A percentile compares a stretch with the other conserved stretches of the same genome.
phyloP scores from a whole-genome alignment of 2,329 filamentous ascomycete genomes.

The Pseudogymnoascus sp. region DNA sequence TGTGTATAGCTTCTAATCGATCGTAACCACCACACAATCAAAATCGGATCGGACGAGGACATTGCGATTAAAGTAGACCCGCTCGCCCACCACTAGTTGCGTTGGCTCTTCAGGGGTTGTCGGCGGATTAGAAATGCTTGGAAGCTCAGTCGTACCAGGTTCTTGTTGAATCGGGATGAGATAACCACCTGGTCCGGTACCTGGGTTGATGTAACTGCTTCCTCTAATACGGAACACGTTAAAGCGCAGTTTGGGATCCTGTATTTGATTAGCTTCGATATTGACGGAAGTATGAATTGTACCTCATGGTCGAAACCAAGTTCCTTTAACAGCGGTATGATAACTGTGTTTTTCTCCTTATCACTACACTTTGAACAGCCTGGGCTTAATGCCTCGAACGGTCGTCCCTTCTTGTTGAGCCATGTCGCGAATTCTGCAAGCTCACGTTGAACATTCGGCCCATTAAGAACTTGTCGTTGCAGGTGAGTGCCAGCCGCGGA shows the following conservation, averaged over 20 bases:
- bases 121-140: not conserved
- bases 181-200: not conserved
- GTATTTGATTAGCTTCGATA: not conserved
- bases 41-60: not conserved
- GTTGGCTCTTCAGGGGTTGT: not conserved
- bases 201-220: not conserved
- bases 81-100: not conserved
- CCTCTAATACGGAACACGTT: not conserved
- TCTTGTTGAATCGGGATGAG: not conserved
- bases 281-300: not conserved
- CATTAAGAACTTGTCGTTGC: not conserved
- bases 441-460: not conserved
- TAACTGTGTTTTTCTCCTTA: not conserved
- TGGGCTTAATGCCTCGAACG: not conserved
- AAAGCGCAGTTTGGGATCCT: not conserved
- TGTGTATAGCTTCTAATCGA: not conserved
- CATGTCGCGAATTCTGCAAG: not conserved
- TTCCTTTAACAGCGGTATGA: not conserved
- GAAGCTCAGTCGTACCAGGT: not conserved
- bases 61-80: not conserved
- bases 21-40: not conserved
- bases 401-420: not conserved
- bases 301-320: not conserved
- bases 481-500: not conserved
- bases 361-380: not conserved